Conservation (phyloP, 1,284 basidiomycete genomes). For the Entoloma clypeatum region DNA sequence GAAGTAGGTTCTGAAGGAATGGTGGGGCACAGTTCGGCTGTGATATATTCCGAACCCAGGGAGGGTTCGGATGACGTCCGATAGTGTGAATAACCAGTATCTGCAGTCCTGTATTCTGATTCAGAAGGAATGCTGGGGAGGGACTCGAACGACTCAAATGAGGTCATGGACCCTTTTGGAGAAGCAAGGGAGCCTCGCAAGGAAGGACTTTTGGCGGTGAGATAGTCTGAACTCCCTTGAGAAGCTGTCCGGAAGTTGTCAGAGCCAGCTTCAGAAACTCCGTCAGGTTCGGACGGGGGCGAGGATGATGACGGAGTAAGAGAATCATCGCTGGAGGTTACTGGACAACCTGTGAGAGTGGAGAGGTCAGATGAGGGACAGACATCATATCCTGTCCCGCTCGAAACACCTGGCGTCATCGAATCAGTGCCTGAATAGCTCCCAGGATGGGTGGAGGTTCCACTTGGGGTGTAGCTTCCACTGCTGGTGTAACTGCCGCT, state of each 20-base stretch:
- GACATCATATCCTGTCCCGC: conserved; percentile 47
- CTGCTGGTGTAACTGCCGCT: conserved; percentile 21
- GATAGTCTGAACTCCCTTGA: conserved; percentile 38
- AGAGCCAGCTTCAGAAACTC: conserved; percentile 30
- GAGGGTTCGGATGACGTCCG: conserved; percentile 40
- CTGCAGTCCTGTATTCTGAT: conserved; percentile 51
- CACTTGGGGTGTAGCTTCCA: conserved; percentile 15
- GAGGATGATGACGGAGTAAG: conserved; percentile 33
- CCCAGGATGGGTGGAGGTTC: conserved; percentile 16
- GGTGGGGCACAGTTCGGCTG: conserved; percentile 48
- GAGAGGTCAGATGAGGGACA: conserved; percentile 47
- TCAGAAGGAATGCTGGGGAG: conserved; percentile 54
- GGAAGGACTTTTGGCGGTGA: conserved; percentile 33
- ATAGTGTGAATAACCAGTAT: conserved; percentile 48
- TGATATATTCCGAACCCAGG: conserved; percentile 41
- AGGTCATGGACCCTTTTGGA: conserved; percentile 28
- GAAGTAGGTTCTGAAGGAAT: conserved; percentile 37
- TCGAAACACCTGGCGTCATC: conserved; percentile 30
- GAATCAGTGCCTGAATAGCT: conserved; percentile 20
- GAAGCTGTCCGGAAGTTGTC: conserved; percentile 40
- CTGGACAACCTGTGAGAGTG: conserved; percentile 27
- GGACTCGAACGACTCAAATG: conserved; percentile 41
- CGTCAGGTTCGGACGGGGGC: conserved; percentile 33
- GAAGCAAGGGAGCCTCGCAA: conserved; percentile 36
- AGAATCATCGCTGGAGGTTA: conserved; percentile 29